Evolutionary conservation across 1,139 yeast species (phyloP).

Genomic region (Suhomyces bokatorum): DNA sequence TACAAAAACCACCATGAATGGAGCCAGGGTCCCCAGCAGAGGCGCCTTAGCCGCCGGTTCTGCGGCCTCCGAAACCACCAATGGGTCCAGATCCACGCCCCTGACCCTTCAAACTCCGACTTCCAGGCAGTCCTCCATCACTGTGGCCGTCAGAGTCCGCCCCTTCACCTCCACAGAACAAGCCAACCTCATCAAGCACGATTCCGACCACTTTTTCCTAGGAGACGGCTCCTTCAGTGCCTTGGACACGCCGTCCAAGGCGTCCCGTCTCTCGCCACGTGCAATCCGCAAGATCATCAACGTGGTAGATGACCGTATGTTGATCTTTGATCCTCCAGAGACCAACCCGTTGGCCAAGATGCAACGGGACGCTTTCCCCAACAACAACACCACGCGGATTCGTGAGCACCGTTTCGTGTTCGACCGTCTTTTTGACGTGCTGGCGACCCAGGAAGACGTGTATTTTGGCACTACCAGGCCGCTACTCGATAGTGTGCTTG

Average conservation of each 20-base stretch:
- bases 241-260: conserved; percentile 11
- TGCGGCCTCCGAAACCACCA: background rate
- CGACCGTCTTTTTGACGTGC: conserved; percentile 72
- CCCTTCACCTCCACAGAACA: conserved; percentile 72
- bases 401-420: conserved; percentile 81
- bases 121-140: conserved; percentile 60
- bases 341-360: conserved; percentile 64
- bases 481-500: conserved; percentile 69
- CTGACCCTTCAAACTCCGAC: background rate
- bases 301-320: conserved; percentile 85
- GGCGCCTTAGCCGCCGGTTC: background rate
- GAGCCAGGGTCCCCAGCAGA: background rate
- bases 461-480: conserved; percentile 70
- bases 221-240: conserved; percentile 57
- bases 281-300: conserved; percentile 74
- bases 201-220: conserved; percentile 43
- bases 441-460: conserved; percentile 64
- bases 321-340: conserved; percentile 86
- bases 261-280: conserved; percentile 32
- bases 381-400: conserved; percentile 46
- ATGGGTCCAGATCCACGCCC: background rate
- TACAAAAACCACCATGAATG: conserved; percentile 1
- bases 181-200: conserved; percentile 40
- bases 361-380: conserved; percentile 60
- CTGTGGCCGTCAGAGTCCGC: conserved; percentile 80